These are phyloP conservation scores for Gloeostereum incarnatum DNA, from an alignment of 768 basidiomycete species.

Conservation along the genomic window DNA sequence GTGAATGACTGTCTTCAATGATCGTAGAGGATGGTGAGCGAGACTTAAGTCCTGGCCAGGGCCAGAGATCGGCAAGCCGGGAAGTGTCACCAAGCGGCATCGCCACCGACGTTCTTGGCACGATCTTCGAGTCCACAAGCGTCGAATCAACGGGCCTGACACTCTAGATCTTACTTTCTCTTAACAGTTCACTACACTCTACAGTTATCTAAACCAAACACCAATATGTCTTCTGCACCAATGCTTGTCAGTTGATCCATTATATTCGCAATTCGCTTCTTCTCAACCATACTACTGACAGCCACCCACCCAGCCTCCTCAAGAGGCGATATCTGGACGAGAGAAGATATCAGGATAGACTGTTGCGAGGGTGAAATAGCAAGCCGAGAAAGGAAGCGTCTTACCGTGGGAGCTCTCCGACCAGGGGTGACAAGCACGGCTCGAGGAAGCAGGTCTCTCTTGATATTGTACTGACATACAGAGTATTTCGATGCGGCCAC, in stretches of 20 bases:
- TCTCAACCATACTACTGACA: constrained; percentile 89
- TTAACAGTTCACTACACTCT: constrained; percentile 45
- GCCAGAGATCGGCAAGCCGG: no score
- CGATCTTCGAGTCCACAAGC: no score
- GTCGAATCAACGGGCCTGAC: no score
- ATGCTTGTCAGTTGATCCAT: constrained; percentile 83
- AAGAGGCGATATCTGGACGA: constrained; percentile 72
- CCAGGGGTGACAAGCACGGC: constrained; percentile 81
- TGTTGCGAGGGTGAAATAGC: no score
- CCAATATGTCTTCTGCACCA: constrained; percentile 87
- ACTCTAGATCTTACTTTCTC: background rate
- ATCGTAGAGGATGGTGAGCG: no score
- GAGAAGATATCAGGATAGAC: no score
- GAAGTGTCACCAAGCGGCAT: no score
- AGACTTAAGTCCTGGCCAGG: no score
- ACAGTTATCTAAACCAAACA: constrained; percentile 90
- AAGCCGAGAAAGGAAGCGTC: no score
- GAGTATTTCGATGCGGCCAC: constrained; percentile 83
- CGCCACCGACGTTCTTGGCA: no score
- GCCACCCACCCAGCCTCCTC: constrained; percentile 86
- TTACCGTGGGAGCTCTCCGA: constrained; percentile 79
- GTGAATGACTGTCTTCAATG: no score
- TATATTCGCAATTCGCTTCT: constrained; percentile 63
- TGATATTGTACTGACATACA: constrained; percentile 87
- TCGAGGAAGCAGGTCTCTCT: constrained; percentile 46